Conservation (phyloP, 805 yeast genomes). For the Ogataea glucozyma region DNA sequence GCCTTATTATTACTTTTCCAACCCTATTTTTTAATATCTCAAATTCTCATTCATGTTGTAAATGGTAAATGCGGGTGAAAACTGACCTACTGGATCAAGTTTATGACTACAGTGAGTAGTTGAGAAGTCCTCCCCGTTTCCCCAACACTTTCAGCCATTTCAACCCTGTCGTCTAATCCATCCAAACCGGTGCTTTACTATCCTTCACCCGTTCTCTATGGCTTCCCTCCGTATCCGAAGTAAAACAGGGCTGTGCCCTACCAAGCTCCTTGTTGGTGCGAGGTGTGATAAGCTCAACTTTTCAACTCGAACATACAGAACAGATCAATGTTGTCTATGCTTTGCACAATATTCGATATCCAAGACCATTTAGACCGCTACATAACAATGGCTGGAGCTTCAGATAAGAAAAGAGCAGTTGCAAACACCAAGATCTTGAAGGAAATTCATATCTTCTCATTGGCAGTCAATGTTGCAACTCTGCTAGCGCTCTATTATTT, state of each 20-base stretch:
- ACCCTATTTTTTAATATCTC: constrained; percentile 2
- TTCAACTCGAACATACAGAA: too few species aligned
- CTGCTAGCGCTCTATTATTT: constrained; percentile 41
- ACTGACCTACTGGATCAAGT: too few species aligned
- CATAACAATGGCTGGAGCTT: constrained; percentile 40
- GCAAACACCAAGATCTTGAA: constrained; percentile 33
- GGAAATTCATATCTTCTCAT: constrained; percentile 38
- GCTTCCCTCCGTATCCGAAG: not conserved
- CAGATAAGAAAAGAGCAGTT: constrained; percentile 39
- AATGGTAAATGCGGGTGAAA: too few species aligned
- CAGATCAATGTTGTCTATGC: too few species aligned
- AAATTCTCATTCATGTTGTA: not conserved
- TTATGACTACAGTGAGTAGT: not conserved
- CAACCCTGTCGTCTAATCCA: too few species aligned
- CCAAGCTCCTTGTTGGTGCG: too few species aligned
- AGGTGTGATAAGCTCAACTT: not conserved
- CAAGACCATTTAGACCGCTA: too few species aligned
- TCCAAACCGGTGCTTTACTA: too few species aligned
- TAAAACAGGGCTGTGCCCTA: not conserved
- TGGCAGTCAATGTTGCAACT: constrained; percentile 40
- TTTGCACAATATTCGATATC: too few species aligned
- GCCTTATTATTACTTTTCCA: not conserved
- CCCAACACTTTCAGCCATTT: too few species aligned
- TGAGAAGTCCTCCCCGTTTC: not conserved
- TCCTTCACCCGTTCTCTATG: too few species aligned